These are phyloP conservation scores for Neohortaea acidophila DNA, from an alignment of 495 filamentous ascomycete species.

Conservation along the genomic window DNA sequence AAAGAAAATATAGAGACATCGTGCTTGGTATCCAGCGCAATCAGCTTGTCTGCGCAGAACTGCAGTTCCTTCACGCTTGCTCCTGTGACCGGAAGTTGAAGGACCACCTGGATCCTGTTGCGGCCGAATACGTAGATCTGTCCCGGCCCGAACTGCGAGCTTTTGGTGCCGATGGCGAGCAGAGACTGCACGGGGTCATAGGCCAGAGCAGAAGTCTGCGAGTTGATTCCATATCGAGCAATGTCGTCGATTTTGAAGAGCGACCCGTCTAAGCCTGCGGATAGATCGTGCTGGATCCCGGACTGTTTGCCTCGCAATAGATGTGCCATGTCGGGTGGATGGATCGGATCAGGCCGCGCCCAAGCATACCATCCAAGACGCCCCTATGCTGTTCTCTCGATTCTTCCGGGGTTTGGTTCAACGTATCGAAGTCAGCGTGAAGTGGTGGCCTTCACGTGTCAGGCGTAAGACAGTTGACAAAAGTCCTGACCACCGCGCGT, in stretches of 20 bases:
- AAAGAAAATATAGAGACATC: slow-evolving; percentile 70
- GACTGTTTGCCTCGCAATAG: slow-evolving; percentile 86
- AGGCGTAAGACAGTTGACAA: too few relatives aligned
- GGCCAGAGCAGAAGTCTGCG: slow-evolving; percentile 60
- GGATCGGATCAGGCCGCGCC: too few relatives aligned
- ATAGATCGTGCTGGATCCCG: slow-evolving; percentile 81
- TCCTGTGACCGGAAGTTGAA: slow-evolving; percentile 42
- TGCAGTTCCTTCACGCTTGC: slow-evolving; percentile 56
- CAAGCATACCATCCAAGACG: too few relatives aligned
- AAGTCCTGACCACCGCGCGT: too few relatives aligned
- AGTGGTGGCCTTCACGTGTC: too few relatives aligned
- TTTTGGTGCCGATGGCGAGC: slow-evolving; percentile 78
- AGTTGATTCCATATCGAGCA: slow-evolving; percentile 72
- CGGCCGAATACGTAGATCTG: slow-evolving; percentile 88
- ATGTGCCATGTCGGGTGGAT: slow-evolving; percentile 57
- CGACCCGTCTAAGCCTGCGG: slow-evolving; percentile 56
- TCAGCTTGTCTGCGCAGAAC: slow-evolving; percentile 62
- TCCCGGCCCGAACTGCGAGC: slow-evolving; percentile 55
- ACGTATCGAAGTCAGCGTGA: too few relatives aligned
- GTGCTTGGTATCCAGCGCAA: slow-evolving; percentile 71
- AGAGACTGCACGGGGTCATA: slow-evolving; percentile 92
- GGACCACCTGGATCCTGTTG: slow-evolving; percentile 55
- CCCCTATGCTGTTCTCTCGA: too few relatives aligned
- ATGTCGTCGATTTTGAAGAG: slow-evolving; percentile 74
- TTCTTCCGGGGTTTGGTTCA: too few relatives aligned